Evolutionary conservation across 169 alveolate genomes (phyloP), one percentile per base, ranked within the genome.

Genomic region (Plasmodium vivax): DNA sequence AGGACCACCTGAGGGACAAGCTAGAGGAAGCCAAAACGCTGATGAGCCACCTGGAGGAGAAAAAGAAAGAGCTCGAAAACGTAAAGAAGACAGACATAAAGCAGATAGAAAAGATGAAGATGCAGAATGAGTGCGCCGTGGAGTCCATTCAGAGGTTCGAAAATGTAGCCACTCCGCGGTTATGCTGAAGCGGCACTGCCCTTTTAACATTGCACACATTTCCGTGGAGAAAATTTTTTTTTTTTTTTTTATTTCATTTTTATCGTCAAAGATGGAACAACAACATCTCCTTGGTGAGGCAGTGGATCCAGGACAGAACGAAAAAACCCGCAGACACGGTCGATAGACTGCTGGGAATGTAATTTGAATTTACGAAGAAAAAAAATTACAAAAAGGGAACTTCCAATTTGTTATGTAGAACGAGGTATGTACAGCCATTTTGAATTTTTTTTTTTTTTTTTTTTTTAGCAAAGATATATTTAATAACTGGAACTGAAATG

Each of bases 221-320:
- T 7, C 43, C 62, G 16, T 81, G 87, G 43, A 43, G 27, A 30
- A 45, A 34, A 47, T 81, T 34, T 45, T 54, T 82, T 82, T 82
- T 10, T 9, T 56, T 81, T 16, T 14, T 30, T 56, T 82, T 82
- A 4, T 23, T 32, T 1, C 23, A 23, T 82, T 62, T 62, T 62
- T 19, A 62, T 4, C 27, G 19, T 84, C 77, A 8, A 54, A 90
- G 94, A 36, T 90, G 94, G 94, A 90, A 90, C 62, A 90, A 90
- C 58, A 90, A 90, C 51, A 90, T 90, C 68, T 90, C 32, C 43
- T 41, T 90, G 47, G 83, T 90, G 27, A 90, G 47, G 36, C 94
- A 90, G 74, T 90, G 94, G 94, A 81, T 90, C 23, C 94, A 90
- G 82, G 54, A 90, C 71, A 71, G 91, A 80, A 90, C 94, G 16